Evolutionary conservation across 768 basidiomycete species (phyloP).

Genomic region (Calocybe cyanea): DNA sequence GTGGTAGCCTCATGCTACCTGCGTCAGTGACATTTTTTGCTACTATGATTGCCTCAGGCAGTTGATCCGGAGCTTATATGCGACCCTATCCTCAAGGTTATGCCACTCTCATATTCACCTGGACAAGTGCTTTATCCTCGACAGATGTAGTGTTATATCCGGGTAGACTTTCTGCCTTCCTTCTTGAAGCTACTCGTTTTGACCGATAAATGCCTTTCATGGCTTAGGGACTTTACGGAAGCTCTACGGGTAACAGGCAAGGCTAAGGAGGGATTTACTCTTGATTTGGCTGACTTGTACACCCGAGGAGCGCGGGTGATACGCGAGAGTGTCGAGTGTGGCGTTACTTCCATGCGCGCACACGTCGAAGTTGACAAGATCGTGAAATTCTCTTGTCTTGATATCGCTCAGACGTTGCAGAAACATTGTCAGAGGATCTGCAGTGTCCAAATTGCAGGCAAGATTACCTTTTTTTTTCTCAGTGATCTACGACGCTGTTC

Average conservation of each 20-base stretch:
- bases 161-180: conserved; percentile 36
- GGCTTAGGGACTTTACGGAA: conserved; percentile 48
- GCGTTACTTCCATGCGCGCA: conserved; percentile 66
- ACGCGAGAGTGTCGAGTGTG: conserved; percentile 51
- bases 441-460: conserved; percentile 58
- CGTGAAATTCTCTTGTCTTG: conserved; percentile 52
- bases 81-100: conserved; percentile 28
- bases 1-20: conserved; percentile 31
- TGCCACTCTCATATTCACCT: conserved; percentile 67
- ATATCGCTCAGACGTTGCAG: conserved; percentile 46
- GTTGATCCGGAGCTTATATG: conserved; percentile 14
- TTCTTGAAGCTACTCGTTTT: neutral
- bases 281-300: conserved; percentile 41
- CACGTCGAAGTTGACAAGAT: conserved; percentile 61
- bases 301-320: conserved; percentile 51
- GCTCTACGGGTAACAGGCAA: conserved; percentile 48
- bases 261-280: conserved; percentile 48
- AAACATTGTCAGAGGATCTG: conserved; percentile 42
- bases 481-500: conserved; percentile 6
- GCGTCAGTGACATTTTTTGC: conserved; percentile 24
- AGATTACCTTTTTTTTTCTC: conserved; percentile 8
- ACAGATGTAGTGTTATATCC: conserved; percentile 46
- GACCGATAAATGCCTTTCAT: conserved; percentile 2
- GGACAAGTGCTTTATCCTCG: conserved; percentile 66
- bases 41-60: neutral